Evolutionary conservation across 129 eudicot species (phyloP).

Genomic region (Tagetes erecta): DNA sequence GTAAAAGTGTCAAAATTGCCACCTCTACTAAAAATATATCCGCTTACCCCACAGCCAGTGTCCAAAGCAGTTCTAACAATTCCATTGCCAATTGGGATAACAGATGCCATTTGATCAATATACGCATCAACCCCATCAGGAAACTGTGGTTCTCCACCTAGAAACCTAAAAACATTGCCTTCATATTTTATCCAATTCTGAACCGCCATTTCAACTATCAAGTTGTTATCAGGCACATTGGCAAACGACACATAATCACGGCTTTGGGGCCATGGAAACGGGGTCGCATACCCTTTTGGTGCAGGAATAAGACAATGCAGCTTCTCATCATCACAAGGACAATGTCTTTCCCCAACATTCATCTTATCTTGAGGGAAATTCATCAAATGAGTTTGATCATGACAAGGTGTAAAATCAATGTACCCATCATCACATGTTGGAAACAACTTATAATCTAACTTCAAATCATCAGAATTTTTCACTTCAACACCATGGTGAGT

Average conservation of each 20-base stretch:
- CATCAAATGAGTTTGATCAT: conserved; percentile 43
- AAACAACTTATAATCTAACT: conserved; percentile 26
- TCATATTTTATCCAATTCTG: conserved; percentile 59
- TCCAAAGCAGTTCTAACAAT: conserved; percentile 53
- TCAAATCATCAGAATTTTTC: conserved; percentile 24
- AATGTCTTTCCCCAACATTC: conserved; percentile 45
- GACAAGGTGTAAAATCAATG: conserved; percentile 49
- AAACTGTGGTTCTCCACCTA: conserved; percentile 47
- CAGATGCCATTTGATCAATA: conserved; percentile 47
- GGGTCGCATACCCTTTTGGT: conserved; percentile 43
- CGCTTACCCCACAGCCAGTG: conserved; percentile 56
- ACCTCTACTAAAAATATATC: background rate
- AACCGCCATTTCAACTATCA: conserved; percentile 36
- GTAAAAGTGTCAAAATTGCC: background rate
- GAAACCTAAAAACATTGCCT: conserved; percentile 53
- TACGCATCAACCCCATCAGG: conserved; percentile 50
- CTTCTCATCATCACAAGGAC: conserved; percentile 49
- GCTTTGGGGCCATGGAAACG: conserved; percentile 37
- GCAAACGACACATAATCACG: conserved; percentile 33
- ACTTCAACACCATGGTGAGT: conserved; percentile 50
- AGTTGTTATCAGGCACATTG: conserved; percentile 25
- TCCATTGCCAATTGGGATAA: conserved; percentile 47
- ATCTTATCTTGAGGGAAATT: conserved; percentile 37
- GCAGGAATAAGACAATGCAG: conserved; percentile 61
- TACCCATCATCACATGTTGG: conserved; percentile 49